Conservation (phyloP, 2,329 filamentous ascomycete species). For the Beauveria sp. region DNA sequence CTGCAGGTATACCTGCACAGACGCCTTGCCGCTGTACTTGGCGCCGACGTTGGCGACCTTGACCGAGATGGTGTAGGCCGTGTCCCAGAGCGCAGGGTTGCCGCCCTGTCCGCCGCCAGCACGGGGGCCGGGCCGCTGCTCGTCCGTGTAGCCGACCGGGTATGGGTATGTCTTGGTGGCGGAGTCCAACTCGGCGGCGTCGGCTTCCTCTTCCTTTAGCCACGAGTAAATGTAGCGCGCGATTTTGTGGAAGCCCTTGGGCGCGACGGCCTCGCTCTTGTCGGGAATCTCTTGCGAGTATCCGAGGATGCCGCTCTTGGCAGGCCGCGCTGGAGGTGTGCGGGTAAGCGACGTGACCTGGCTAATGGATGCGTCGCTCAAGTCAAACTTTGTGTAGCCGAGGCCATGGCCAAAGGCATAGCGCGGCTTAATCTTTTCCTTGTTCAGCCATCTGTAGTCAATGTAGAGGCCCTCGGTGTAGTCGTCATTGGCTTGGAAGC, state of each 20-base stretch:
- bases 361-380: constrained; percentile 43
- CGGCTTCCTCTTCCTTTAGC: constrained; percentile 36
- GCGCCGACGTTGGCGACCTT: constrained; percentile 47
- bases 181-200: constrained; percentile 31
- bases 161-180: constrained; percentile 46
- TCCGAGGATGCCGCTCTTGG: constrained; percentile 33
- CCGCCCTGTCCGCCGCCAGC: constrained; percentile 65
- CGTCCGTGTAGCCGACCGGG: constrained; percentile 55
- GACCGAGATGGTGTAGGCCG: constrained; percentile 34
- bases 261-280: constrained; percentile 49
- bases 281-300: constrained; percentile 46
- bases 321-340: constrained; percentile 26
- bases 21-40: constrained; percentile 34
- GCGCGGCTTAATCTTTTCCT: constrained; percentile 61
- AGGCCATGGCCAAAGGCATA: constrained; percentile 85
- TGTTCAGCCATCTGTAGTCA: constrained; percentile 87
- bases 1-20: constrained; percentile 39
- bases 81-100: constrained; percentile 57
- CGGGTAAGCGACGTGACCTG: constrained; percentile 35
- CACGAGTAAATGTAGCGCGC: constrained; percentile 65
- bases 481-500: constrained; percentile 69
- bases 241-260: constrained; percentile 49
- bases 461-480: constrained; percentile 79
- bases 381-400: constrained; percentile 67
- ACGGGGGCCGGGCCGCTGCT: constrained; percentile 30